These are phyloP conservation scores for Entoloma clypeatum DNA, from an alignment of 1,284 basidiomycete species.

Conservation along the genomic window DNA sequence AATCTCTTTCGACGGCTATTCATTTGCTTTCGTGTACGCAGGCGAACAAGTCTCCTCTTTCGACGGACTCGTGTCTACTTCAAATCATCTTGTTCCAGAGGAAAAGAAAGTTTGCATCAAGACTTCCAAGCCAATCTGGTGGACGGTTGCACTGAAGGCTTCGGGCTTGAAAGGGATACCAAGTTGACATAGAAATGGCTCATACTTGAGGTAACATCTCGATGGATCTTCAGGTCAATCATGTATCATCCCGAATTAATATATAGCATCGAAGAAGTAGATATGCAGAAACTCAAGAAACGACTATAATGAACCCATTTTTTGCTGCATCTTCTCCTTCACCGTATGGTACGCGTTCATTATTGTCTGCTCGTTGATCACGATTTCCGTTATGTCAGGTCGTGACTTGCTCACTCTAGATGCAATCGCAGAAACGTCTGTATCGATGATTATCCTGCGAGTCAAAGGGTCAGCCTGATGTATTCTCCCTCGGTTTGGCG, in stretches of 20 bases:
- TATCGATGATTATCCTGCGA: slow-evolving; percentile 92
- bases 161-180: too few relatives aligned
- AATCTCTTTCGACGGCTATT: neutral
- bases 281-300: too few relatives aligned
- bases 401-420: slow-evolving; percentile 91
- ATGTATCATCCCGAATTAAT: too few relatives aligned
- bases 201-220: too few relatives aligned
- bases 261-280: too few relatives aligned
- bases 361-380: slow-evolving; percentile 98
- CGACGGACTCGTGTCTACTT: slow-evolving; percentile 83
- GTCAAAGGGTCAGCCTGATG: neutral
- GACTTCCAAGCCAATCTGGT: slow-evolving; percentile 84
- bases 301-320: slow-evolving; percentile 54
- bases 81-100: slow-evolving; percentile 78
- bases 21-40: slow-evolving; percentile 22
- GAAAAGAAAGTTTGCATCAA: slow-evolving; percentile 62
- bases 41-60: slow-evolving; percentile 69
- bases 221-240: too few relatives aligned
- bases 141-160: slow-evolving; percentile 68
- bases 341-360: slow-evolving; percentile 90
- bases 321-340: slow-evolving; percentile 63
- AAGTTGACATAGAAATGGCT: too few relatives aligned
- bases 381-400: slow-evolving; percentile 95
- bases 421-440: slow-evolving; percentile 92
- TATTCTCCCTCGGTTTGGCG: too few relatives aligned